Evolutionary conservation across 331 rosid genomes (phyloP).

Genomic region (Saraca asoca): DNA sequence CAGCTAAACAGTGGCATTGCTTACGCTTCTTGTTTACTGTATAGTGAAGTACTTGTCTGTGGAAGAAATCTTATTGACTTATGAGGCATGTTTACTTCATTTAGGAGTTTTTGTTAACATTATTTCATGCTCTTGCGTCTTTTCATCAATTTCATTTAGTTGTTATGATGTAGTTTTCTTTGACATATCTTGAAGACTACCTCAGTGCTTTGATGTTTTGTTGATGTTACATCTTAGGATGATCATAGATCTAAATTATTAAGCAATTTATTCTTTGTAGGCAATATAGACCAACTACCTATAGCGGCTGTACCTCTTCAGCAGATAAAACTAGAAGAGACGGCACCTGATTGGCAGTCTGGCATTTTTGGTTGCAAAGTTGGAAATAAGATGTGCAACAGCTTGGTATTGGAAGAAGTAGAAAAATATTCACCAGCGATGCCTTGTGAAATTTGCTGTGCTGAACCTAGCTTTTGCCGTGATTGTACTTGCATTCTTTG

Average conservation of each 20-base stretch:
- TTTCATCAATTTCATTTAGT: too few relatives aligned
- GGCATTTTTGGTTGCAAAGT: constrained; percentile 58
- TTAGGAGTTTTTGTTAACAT: neutral
- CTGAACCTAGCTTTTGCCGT: constrained; percentile 73
- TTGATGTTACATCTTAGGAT: too few relatives aligned
- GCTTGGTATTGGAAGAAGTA: constrained; percentile 42
- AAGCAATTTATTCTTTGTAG: constrained; percentile 32
- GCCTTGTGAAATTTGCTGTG: constrained; percentile 79
- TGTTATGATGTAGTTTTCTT: too few relatives aligned
- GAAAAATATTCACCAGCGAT: constrained; percentile 45
- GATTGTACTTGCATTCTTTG: constrained; percentile 87
- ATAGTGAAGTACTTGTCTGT: neutral
- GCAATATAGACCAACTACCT: constrained; percentile 19
- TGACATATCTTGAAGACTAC: too few relatives aligned
- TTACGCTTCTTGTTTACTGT: too few relatives aligned
- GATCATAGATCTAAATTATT: constrained; percentile 1
- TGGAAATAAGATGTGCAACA: constrained; percentile 58
- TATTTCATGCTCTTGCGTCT: too few relatives aligned
- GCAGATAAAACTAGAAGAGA: constrained; percentile 40
- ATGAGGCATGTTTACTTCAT: neutral
- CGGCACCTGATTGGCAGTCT: constrained; percentile 35
- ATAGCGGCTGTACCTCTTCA: constrained; percentile 49
- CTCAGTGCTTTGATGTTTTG: too few relatives aligned
- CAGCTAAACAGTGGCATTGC: neutral
- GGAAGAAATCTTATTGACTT: neutral